Conservation (phyloP, 805 yeast species). For the Metschnikowia arizonensis region DNA sequence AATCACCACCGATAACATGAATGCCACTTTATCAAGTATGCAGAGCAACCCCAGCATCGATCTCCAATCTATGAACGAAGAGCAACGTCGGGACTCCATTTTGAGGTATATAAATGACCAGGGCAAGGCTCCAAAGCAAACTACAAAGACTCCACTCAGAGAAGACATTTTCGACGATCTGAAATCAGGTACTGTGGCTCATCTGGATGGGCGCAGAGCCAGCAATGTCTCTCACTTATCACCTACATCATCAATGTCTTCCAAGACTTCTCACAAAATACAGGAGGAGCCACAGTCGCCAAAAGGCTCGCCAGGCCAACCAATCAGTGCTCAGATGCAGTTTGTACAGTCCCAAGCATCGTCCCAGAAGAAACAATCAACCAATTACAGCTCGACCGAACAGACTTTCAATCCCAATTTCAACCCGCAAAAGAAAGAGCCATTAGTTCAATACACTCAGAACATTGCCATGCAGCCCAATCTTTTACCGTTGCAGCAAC, state of each 20-base stretch:
- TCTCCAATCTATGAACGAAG: conserved; percentile 35
- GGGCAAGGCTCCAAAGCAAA: conserved; percentile 17
- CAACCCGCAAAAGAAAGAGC: neutral
- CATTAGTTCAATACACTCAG: neutral
- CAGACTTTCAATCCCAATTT: neutral
- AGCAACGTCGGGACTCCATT: conserved; percentile 39
- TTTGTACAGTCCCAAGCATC: neutral
- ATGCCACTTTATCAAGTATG: conserved; percentile 32
- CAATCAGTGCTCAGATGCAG: neutral
- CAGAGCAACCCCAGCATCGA: conserved; percentile 36
- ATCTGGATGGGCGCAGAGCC: conserved; percentile 5
- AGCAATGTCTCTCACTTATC: conserved; percentile 21
- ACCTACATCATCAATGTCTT: conserved; percentile 36
- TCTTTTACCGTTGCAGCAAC: conserved; percentile 1
- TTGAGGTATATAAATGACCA: conserved; percentile 36
- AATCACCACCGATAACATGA: conserved; percentile 27
- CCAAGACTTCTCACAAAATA: conserved; percentile 26
- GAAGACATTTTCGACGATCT: conserved; percentile 37
- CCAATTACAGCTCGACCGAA: neutral
- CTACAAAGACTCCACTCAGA: conserved; percentile 23
- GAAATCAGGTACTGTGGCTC: conserved; percentile 1
- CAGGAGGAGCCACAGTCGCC: conserved; percentile 40
- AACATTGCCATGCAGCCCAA: conserved; percentile 1
- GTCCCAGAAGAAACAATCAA: neutral
- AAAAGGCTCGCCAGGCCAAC: conserved; percentile 29